These are phyloP conservation scores for Tuber magnatum DNA, from an alignment of 495 filamentous ascomycete species.

Conservation along the genomic window DNA sequence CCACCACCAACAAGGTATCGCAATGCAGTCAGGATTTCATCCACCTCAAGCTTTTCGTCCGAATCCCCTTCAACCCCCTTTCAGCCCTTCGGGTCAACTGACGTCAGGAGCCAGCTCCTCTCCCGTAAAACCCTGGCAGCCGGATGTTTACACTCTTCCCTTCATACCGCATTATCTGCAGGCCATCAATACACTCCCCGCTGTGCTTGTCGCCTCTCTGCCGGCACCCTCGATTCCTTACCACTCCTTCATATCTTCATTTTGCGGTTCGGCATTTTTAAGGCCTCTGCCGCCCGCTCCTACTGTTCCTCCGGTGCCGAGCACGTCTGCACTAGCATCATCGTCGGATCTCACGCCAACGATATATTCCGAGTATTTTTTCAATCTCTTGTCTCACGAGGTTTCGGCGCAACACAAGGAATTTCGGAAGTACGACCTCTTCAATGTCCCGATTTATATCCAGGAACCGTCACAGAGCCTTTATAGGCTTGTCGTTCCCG, in stretches of 20 bases:
- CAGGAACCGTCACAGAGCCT: conserved; percentile 32
- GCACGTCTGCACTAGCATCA: conserved; percentile 21
- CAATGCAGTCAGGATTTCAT: conserved; percentile 19
- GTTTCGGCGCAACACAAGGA: conserved; percentile 31
- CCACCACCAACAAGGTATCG: conserved; percentile 12
- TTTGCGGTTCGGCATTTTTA: conserved; percentile 37
- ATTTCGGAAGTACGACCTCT: conserved; percentile 38
- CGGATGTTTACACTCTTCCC: conserved; percentile 40
- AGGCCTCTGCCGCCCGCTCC: conserved; percentile 28
- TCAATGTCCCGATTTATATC: conserved; percentile 30
- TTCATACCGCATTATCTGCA: conserved; percentile 38
- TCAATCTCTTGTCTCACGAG: conserved; percentile 32
- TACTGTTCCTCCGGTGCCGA: conserved; percentile 24
- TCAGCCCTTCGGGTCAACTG: conserved; percentile 29
- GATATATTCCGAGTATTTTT: conserved; percentile 32
- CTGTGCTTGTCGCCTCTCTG: conserved; percentile 26
- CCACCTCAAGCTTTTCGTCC: conserved; percentile 27
- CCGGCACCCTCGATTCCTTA: conserved; percentile 35
- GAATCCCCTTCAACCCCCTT: conserved; percentile 30
- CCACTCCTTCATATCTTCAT: conserved; percentile 35
- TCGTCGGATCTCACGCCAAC: conserved; percentile 27
- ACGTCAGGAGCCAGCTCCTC: conserved; percentile 16
- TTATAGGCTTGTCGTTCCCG: conserved; percentile 42
- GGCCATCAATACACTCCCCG: conserved; percentile 36
- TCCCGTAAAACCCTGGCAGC: conserved; percentile 34